Evolutionary conservation across 2,329 filamentous ascomycete genomes (phyloP).

Genomic region (Fonsecaea monophora): DNA sequence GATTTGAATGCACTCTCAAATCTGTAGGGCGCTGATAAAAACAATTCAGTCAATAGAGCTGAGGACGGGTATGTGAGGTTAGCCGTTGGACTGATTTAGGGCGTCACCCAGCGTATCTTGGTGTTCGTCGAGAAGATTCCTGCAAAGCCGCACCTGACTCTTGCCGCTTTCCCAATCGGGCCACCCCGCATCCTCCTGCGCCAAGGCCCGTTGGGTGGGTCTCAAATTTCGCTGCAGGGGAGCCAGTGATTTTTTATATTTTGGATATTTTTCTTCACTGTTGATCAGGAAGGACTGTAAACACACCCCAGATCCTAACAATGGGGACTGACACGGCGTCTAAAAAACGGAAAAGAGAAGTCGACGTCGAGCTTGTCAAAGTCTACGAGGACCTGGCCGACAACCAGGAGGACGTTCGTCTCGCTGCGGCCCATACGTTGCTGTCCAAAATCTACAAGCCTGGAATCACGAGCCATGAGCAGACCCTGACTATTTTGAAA

Average conservation of each 20-base stretch:
- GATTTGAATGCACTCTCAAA: neutral
- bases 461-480: slow-evolving; percentile 49
- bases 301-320: neutral
- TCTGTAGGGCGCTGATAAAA: neutral
- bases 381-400: slow-evolving; percentile 58
- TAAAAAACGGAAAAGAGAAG: slow-evolving; percentile 40
- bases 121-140: slow-evolving; percentile 6
- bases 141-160: slow-evolving; percentile 6
- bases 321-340: slow-evolving; percentile 19
- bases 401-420: slow-evolving; percentile 54
- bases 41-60: neutral
- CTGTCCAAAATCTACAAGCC: slow-evolving; percentile 54
- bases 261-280: neutral
- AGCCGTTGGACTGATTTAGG: neutral
- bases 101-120: neutral
- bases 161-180: slow-evolving; percentile 5
- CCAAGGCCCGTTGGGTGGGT: neutral
- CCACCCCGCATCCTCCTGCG: slow-evolving; percentile 2
- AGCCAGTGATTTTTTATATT: neutral
- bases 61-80: neutral
- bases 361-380: slow-evolving; percentile 55
- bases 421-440: slow-evolving; percentile 54
- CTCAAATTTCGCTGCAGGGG: neutral
- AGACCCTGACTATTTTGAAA: slow-evolving; percentile 55
- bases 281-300: neutral